Conservation (phyloP, 768 basidiomycete genomes). For the Russula brevipes region DNA sequence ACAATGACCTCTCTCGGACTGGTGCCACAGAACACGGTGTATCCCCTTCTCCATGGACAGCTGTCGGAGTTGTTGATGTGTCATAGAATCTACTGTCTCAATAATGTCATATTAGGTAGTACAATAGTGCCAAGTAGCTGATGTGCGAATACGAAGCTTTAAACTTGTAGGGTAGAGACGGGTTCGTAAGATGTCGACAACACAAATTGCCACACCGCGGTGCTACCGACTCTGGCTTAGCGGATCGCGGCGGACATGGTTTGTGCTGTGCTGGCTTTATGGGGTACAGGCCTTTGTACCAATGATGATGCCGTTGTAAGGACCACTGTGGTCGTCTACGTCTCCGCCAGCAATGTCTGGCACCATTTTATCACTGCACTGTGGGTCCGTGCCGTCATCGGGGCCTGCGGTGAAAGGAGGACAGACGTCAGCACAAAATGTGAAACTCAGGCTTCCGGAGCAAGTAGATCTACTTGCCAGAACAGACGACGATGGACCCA, state of each 20-base stretch:
- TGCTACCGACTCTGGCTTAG: not conserved
- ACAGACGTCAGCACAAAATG: not conserved
- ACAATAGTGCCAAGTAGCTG: no score
- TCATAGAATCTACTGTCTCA: no score
- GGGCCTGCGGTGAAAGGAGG: slow-evolving; percentile 27
- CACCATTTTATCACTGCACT: slow-evolving; percentile 52
- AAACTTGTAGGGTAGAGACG: no score
- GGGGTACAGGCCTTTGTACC: slow-evolving; percentile 42
- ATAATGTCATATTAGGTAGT: no score
- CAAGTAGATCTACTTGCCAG: not conserved
- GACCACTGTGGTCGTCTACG: slow-evolving; percentile 53
- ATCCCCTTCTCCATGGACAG: no score
- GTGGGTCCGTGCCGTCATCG: slow-evolving; percentile 49
- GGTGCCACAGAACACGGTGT: no score
- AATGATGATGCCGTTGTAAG: slow-evolving; percentile 50
- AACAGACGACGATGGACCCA: slow-evolving; percentile 12
- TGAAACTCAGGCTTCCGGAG: not conserved
- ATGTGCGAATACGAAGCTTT: no score
- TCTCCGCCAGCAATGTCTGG: slow-evolving; percentile 38
- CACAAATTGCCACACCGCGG: not conserved
- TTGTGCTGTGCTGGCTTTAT: not conserved
- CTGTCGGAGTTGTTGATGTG: no score
- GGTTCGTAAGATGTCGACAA: no score
- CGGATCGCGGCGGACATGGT: not conserved
- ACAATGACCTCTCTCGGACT: no score